A percentile compares a stretch with the other conserved stretches of the same genome.
Evolutionary conservation across 2,329 filamentous ascomycete genomes (phyloP).

Genomic region (Diplocarpon mali): DNA sequence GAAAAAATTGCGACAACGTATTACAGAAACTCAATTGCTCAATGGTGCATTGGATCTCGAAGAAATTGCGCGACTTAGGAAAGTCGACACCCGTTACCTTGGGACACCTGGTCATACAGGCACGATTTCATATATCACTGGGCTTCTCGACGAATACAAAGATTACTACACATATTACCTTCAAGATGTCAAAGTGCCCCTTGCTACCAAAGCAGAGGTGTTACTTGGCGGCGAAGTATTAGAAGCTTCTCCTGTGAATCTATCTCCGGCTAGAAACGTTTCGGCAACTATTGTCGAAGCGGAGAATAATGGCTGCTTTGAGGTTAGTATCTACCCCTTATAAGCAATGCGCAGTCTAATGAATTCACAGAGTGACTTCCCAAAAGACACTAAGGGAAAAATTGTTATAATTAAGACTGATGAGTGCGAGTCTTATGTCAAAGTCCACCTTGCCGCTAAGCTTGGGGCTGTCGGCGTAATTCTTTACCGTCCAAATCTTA

Average conservation of each 20-base stretch:
- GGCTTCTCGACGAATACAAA: slow-evolving; percentile 26
- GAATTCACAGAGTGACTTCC: slow-evolving; percentile 41
- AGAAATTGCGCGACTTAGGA: slow-evolving; percentile 33
- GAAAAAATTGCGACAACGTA: slow-evolving; percentile 1
- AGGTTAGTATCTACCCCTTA: slow-evolving; percentile 1
- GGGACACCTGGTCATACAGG: slow-evolving; percentile 35
- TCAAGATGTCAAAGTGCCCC: slow-evolving; percentile 31
- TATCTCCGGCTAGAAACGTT: slow-evolving; percentile 9
- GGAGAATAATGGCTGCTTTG: slow-evolving; percentile 13
- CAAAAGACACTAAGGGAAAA: slow-evolving; percentile 40
- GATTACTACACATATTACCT: slow-evolving; percentile 32
- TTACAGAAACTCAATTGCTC: slow-evolving; percentile 26
- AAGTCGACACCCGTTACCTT: slow-evolving; percentile 32
- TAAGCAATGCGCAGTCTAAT: neutral
- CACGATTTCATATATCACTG: slow-evolving; percentile 35
- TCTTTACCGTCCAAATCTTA: too few relatives aligned
- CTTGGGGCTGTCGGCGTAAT: slow-evolving; percentile 60
- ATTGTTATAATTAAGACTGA: slow-evolving; percentile 63
- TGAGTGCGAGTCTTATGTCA: slow-evolving; percentile 56
- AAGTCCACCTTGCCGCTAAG: slow-evolving; percentile 52
- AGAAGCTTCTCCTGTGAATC: slow-evolving; percentile 8
- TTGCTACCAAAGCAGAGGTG: slow-evolving; percentile 6
- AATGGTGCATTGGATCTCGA: slow-evolving; percentile 35
- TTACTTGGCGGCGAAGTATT: slow-evolving; percentile 5
- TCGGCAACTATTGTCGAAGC: slow-evolving; percentile 10